phyloP scores from a whole-genome alignment of 768 basidiomycete genomes.

The Termitomyces eurrhizus region DNA sequence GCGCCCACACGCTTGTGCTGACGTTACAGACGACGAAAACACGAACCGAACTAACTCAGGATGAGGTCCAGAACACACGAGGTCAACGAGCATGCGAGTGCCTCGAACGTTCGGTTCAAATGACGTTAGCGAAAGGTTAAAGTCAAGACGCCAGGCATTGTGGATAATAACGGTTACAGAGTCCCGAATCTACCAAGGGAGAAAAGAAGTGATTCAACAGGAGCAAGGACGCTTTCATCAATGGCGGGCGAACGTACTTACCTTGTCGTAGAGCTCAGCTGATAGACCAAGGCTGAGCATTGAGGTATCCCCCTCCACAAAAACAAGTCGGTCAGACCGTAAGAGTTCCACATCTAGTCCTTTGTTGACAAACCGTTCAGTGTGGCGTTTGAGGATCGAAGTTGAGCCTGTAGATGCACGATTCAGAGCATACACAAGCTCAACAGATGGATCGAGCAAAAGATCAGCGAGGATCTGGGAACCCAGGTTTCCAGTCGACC shows the following conservation, averaged over 20 bases:
- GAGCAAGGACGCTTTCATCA: too few species aligned
- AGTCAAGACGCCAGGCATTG: too few species aligned
- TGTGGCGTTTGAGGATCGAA: slow-evolving; percentile 14
- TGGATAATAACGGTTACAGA: too few species aligned
- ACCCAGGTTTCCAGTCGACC: slow-evolving; percentile 20
- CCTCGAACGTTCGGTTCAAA: too few species aligned
- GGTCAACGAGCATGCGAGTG: too few species aligned
- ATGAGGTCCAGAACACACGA: too few species aligned
- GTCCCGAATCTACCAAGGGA: too few species aligned
- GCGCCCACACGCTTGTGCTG: too few species aligned
- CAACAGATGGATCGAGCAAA: slow-evolving; percentile 10
- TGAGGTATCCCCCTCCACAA: slow-evolving; percentile 29
- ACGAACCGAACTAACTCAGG: too few species aligned
- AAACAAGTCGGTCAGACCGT: slow-evolving; percentile 26
- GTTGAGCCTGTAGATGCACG: slow-evolving; percentile 9
- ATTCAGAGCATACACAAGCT: slow-evolving; percentile 16
- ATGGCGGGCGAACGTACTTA: not conserved
- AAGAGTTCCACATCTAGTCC: slow-evolving; percentile 25
- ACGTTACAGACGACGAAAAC: too few species aligned
- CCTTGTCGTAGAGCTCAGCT: slow-evolving; percentile 17
- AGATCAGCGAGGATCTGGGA: slow-evolving; percentile 15
- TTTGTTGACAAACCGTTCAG: slow-evolving; percentile 20
- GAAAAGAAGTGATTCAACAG: not conserved
- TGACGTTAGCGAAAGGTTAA: too few species aligned
- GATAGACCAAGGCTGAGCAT: slow-evolving; percentile 26